Evolutionary conservation across 2,329 filamentous ascomycete genomes (phyloP).

Genomic region (Trematosphaeria pertusa): DNA sequence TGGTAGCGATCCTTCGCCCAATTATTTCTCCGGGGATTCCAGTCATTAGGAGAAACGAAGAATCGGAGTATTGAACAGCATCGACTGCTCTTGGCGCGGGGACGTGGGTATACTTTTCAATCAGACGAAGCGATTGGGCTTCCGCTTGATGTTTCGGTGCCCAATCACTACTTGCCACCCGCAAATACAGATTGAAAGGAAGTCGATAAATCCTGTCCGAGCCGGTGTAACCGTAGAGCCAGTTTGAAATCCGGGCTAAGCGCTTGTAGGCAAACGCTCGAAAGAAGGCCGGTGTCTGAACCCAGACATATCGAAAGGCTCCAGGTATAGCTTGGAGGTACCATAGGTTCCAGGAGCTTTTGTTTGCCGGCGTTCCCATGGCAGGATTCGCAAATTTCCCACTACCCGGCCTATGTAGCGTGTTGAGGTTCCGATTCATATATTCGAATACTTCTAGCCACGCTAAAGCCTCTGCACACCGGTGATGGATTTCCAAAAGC

Average conservation of each 20-base stretch:
- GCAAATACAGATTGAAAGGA: conserved; percentile 27
- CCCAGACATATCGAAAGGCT: conserved; percentile 13
- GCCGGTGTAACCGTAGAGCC: conserved; percentile 19
- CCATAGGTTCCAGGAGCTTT: conserved; percentile 6
- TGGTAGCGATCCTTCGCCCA: conserved; percentile 18
- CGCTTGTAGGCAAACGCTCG: conserved; percentile 20
- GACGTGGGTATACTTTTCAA: conserved; percentile 17
- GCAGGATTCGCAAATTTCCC: not conserved
- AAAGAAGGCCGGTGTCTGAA: conserved; percentile 13
- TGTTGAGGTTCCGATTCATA: conserved; percentile 9
- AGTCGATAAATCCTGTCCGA: conserved; percentile 18
- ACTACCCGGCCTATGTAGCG: not conserved
- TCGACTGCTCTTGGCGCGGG: conserved; percentile 20
- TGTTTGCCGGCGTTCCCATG: not conserved
- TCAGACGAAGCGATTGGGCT: conserved; percentile 14
- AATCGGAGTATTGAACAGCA: conserved; percentile 13
- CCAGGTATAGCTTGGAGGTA: conserved; percentile 5
- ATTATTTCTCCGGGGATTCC: conserved; percentile 14
- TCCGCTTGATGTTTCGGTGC: conserved; percentile 23
- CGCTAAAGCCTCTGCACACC: conserved; percentile 17
- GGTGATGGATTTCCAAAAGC: conserved; percentile 16
- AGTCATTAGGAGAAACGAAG: conserved; percentile 25
- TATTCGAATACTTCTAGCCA: conserved; percentile 21
- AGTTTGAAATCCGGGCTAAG: conserved; percentile 9
- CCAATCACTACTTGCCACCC: conserved; percentile 17